Evolutionary conservation across 768 basidiomycete species (phyloP), one percentile per base, ranked within the genome.

Genomic region (Russula dissimulans): DNA sequence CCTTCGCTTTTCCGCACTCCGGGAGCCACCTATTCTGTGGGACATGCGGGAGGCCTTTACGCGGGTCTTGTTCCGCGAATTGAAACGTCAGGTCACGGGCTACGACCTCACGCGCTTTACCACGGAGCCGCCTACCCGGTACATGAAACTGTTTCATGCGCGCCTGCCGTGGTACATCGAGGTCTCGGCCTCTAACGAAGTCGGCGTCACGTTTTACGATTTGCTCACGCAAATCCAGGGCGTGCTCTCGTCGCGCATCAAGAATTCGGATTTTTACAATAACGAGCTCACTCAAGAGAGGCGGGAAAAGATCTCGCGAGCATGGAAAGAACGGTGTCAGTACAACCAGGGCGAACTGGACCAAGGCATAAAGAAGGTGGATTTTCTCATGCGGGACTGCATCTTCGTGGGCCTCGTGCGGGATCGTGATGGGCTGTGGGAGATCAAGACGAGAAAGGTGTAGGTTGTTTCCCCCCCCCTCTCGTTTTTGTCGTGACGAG

Each of bases 111-210:
- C 76, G 12, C 82, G 81, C 46, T 75, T 81, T 54, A 80, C 79
- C 26, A 80, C 80, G 14, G 73, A 74, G 43, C 84, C 84, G 1
- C 75, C 81, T 1, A 71, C 78, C 0, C 66, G 71, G 5, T 71
- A 70, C 57, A 78, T 87, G 74, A 81, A 83, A 12, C 66, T 87
- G 52, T 81, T 76, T 66, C 83, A 85, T 69, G 71, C 78, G 0
- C 72, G 74, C 39, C 71, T 85, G 0, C 86, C 86, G 0, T 88
- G 86, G 86, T 84, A 80, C 70, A 78, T 88, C 68, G 85, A 87
- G 63, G 73, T 86, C 17, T 66, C 67, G 26, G 70, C 77, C 43
- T 64, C 64, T 31, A 74, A 78, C 44, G 75, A 77, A 3, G 71
- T 78, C 26, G 85, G 84, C n/a, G 75, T 86, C 56, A 83, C 83